Base-by-base conservation (phyloP, 1,284 basidiomycete species). In the Puccinia horiana region DNA sequence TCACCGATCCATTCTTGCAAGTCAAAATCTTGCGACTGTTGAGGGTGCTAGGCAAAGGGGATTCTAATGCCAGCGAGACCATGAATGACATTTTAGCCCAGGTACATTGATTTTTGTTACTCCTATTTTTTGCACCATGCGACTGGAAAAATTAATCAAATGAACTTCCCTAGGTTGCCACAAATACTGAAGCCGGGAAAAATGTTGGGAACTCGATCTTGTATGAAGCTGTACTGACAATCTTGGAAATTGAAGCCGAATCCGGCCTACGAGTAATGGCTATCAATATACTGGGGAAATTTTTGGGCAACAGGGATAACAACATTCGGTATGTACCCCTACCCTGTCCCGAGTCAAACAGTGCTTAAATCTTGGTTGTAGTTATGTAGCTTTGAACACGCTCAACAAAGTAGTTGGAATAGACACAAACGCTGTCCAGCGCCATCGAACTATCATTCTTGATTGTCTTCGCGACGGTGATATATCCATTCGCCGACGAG, bases 61-160 rank as follows among this genome's bases (percentile, higher is more conserved):
- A 98, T 85, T 90, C 89, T 69, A 91, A 92, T 85, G 94, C 96
- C 2, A 96, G 94, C 85, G 96, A 99, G 86, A 91, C 92, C 9
- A 98, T 99, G 96, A 99, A 99, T 87, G 97, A 99, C 88, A 97
- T 99, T 83, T 89, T 99, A 63, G 96, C 97, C 12, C 96, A 98
- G 89, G 93, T 92, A 84, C 16, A 69, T 69, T 78, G 88, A 76
- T 26, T 40, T 35, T 52, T 69, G 23, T 54, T 54, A 67, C 32
- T 20, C 35, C 26, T 52, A 52, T 35, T 40, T n/a, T 54, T 61
- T 26, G 8, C 16, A 26, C n/a, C 47, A 11, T 14, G 23, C 26
- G 23, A 29, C 44, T 44, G 29, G 18, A 29, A n/a, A 20, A 12
- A 54, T 35, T 73, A 29, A 73, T 44, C 37, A 73, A 73, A 73